Evolutionary conservation across 2,329 filamentous ascomycete genomes (phyloP).

Genomic region (Trichoderma pleuroti): DNA sequence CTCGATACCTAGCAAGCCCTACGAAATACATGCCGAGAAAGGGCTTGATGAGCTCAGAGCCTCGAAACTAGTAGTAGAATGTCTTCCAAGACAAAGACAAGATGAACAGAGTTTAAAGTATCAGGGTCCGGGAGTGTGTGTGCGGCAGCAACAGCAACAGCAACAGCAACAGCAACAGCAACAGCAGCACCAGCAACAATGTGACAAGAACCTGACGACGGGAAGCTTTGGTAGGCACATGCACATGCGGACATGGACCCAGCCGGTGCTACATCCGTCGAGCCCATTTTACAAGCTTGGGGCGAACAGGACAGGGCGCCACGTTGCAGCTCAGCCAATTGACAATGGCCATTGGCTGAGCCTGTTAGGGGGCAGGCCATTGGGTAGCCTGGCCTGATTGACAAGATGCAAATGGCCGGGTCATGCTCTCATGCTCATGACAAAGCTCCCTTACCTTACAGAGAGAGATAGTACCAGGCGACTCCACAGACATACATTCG

Average conservation of each 20-base stretch:
- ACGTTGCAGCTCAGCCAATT: slow-evolving; percentile 23
- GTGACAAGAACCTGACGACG: not conserved
- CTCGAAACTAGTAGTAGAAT: not conserved
- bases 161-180: not conserved
- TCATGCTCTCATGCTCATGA: not conserved
- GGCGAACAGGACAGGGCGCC: slow-evolving; percentile 18
- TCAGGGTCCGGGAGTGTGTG: not conserved
- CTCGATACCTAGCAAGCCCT: too few relatives aligned
- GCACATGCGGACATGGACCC: not conserved
- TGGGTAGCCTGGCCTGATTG: slow-evolving; percentile 20
- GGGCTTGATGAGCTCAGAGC: not conserved
- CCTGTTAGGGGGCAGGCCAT: slow-evolving; percentile 5
- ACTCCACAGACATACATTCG: slow-evolving; percentile 7
- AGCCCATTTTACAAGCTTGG: not conserved
- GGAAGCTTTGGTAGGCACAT: not conserved
- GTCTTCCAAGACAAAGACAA: not conserved
- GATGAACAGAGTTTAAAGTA: not conserved
- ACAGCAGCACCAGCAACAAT: not conserved
- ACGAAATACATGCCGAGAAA: too few relatives aligned
- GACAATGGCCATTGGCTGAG: slow-evolving; percentile 12
- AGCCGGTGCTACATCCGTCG: slow-evolving; percentile 13
- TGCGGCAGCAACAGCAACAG: too few relatives aligned
- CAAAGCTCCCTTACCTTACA: slow-evolving; percentile 7
- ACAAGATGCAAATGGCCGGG: not conserved
- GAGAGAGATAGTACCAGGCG: not conserved